These are phyloP conservation scores for Mucor indicus DNA, from an alignment of 371 early-diverging fungal genomes.

Conservation along the genomic window DNA sequence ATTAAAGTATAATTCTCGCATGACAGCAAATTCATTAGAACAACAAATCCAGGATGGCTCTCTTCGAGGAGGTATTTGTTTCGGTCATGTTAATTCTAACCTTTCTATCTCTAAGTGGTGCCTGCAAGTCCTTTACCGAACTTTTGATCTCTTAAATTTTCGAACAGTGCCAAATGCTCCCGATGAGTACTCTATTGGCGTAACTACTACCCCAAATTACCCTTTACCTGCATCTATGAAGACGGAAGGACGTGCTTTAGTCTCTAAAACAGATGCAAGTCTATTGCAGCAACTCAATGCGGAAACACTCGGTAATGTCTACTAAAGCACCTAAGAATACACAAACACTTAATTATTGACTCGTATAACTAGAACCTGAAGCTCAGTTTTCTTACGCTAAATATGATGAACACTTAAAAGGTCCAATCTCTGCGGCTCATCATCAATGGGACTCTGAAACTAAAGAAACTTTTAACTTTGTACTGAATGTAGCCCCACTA, in stretches of 20 bases:
- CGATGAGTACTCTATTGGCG: constrained; percentile 34
- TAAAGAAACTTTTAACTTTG: constrained; percentile 47
- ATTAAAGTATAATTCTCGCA: constrained; percentile 30
- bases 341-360: no score
- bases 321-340: no score
- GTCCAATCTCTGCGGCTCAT: constrained; percentile 53
- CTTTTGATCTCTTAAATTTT: neutral
- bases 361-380: constrained; percentile 56
- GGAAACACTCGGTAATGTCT: constrained; percentile 57
- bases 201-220: constrained; percentile 56
- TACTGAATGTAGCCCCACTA: constrained; percentile 9
- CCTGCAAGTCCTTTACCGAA: neutral
- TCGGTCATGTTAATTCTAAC: constrained; percentile 14
- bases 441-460: constrained; percentile 54
- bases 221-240: constrained; percentile 30
- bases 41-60: constrained; percentile 1
- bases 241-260: constrained; percentile 18
- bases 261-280: constrained; percentile 60
- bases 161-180: constrained; percentile 2
- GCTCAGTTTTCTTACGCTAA: constrained; percentile 43
- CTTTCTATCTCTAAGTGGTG: constrained; percentile 9
- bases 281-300: constrained; percentile 57
- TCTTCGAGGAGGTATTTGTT: constrained; percentile 8
- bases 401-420: constrained; percentile 39
- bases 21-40: constrained; percentile 18